These are phyloP conservation scores for Rhizoctonia solani DNA, from an alignment of 1,284 basidiomycete genomes.

Conservation along the genomic window DNA sequence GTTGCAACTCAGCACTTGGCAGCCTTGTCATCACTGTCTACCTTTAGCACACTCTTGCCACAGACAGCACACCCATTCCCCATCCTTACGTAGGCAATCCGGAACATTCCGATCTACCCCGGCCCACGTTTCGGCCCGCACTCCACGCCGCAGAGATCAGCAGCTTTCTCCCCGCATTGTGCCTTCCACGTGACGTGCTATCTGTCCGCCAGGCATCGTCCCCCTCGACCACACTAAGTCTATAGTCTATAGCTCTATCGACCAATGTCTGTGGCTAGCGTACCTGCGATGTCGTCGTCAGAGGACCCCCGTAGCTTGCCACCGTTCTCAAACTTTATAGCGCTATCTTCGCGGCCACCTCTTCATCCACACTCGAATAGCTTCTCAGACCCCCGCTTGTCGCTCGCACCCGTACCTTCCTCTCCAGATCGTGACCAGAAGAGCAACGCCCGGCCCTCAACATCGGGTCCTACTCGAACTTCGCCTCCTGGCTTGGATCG, in stretches of 20 bases:
- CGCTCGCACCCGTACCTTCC: slow-evolving; percentile 15
- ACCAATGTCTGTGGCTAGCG: slow-evolving; percentile 23
- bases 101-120: background rate
- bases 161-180: background rate
- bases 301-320: slow-evolving; percentile 24
- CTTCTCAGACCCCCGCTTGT: slow-evolving; percentile 5
- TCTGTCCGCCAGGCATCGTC: background rate
- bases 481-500: slow-evolving; percentile 11
- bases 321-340: slow-evolving; percentile 26
- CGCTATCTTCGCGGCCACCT: slow-evolving; percentile 19
- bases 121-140: slow-evolving; percentile 11
- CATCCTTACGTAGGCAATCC: no score
- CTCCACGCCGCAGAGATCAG: slow-evolving; percentile 16
- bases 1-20: slow-evolving; percentile 3
- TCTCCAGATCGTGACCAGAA: slow-evolving; percentile 20
- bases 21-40: background rate
- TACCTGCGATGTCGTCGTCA: slow-evolving; percentile 17
- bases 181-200: background rate
- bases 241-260: background rate
- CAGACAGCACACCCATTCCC: no score
- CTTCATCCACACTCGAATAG: slow-evolving; percentile 21
- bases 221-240: background rate
- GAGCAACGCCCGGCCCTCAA: background rate
- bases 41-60: no score
- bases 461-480: background rate